Conservation (phyloP, 495 filamentous ascomycete species). For the Penicillium turbatum region DNA sequence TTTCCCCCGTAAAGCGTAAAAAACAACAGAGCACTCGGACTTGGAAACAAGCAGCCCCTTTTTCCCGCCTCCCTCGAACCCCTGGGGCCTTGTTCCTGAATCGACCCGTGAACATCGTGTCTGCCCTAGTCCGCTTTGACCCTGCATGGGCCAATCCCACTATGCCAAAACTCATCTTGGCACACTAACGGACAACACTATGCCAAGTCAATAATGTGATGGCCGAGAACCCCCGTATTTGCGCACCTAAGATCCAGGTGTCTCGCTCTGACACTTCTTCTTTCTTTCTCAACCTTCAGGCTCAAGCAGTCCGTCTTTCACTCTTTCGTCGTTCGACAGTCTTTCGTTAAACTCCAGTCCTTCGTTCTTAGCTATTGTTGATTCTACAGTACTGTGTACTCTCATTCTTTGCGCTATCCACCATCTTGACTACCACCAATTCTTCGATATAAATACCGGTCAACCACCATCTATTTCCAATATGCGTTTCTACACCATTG, state of each 20-base stretch:
- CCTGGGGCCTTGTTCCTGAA: conserved; percentile 20
- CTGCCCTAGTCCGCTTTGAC: conserved; percentile 4
- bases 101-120: neutral
- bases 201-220: conserved; percentile 12
- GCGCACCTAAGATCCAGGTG: conserved; percentile 9
- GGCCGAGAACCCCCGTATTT: conserved; percentile 2
- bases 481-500: conserved; percentile 30
- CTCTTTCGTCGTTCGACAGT: conserved; percentile 17
- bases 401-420: conserved; percentile 20
- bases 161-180: conserved; percentile 5
- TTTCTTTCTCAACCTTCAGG: conserved; percentile 6
- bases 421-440: conserved; percentile 16
- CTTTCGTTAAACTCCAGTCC: conserved; percentile 27
- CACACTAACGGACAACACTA: neutral
- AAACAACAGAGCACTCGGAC: neutral
- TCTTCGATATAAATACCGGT: conserved; percentile 10
- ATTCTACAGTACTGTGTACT: conserved; percentile 17
- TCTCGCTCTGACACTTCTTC: conserved; percentile 15
- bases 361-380: conserved; percentile 27
- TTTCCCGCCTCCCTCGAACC: conserved; percentile 4
- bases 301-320: conserved; percentile 7
- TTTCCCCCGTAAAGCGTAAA: neutral
- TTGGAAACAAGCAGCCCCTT: neutral
- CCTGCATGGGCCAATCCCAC: conserved; percentile 11
- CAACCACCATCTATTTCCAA: conserved; percentile 9